Evolutionary conservation across 805 yeast species (phyloP).

Genomic region (Phaffomyces antillensis): DNA sequence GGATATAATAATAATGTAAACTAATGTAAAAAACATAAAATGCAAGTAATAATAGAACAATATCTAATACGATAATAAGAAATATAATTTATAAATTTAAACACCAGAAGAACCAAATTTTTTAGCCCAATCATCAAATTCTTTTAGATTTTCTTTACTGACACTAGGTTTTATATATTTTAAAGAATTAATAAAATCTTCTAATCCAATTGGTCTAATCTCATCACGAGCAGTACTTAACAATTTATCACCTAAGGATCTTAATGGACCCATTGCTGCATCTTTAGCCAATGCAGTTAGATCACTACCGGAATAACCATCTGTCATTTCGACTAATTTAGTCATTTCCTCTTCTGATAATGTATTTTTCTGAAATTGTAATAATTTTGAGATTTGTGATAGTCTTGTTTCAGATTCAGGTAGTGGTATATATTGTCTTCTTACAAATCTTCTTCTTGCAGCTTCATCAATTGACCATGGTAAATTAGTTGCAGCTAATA

Average conservation of each 20-base stretch:
- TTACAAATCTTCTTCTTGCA: slow-evolving; percentile 87
- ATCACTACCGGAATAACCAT: slow-evolving; percentile 91
- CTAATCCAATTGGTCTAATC: slow-evolving; percentile 66
- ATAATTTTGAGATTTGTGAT: slow-evolving; percentile 62
- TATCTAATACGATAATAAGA: background rate
- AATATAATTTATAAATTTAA: slow-evolving; percentile 24
- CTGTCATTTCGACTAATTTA: slow-evolving; percentile 56
- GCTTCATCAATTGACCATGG: slow-evolving; percentile 99
- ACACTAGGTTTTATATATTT: slow-evolving; percentile 85
- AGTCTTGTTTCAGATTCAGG: slow-evolving; percentile 82
- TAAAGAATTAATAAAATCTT: slow-evolving; percentile 75
- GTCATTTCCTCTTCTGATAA: slow-evolving; percentile 57
- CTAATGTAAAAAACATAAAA: background rate
- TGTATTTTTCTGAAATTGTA: slow-evolving; percentile 62
- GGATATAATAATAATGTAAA: slow-evolving; percentile 1
- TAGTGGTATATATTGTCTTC: slow-evolving; percentile 88
- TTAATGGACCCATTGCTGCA: slow-evolving; percentile 95
- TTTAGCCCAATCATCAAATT: slow-evolving; percentile 85
- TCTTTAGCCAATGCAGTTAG: slow-evolving; percentile 94
- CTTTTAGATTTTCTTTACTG: slow-evolving; percentile 65
- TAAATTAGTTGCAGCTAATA: slow-evolving; percentile 88
- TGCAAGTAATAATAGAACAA: background rate
- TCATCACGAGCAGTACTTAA: slow-evolving; percentile 62
- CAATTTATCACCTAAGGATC: slow-evolving; percentile 83
- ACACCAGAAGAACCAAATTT: slow-evolving; percentile 89